Base-by-base conservation (phyloP, 768 basidiomycete species). In the Calocybe indica region DNA sequence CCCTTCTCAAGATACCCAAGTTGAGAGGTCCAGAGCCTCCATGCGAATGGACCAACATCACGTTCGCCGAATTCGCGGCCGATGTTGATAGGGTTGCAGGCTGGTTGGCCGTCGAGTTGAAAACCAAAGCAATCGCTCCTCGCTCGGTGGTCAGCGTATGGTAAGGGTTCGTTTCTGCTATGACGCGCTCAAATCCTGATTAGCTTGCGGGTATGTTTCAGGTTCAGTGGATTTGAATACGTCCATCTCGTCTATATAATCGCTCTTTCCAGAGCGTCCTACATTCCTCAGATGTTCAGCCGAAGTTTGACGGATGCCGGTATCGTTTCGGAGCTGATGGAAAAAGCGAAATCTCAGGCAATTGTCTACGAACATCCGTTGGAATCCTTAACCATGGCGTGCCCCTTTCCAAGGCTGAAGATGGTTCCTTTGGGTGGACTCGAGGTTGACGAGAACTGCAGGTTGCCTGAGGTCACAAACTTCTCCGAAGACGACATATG, bases 221-320 rank as follows among this genome's bases (percentile, higher is more conserved):
- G 84, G 83, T 62, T 85, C 9, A 71, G 75, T 14, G 83, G 83
- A 7, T 76, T 76, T 62, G 70, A 76, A 28, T 85, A 85, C 58
- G 62, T 66, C 32, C 83, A 85, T 55, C 74, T 78, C 33, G 64
- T 83, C 30, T 74, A 80, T 47, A 77, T 85, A 50, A 83, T 83
- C 54, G 78, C 76, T 42, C 63, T 85, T 48, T 75, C 80, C 3
- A 68, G 81, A 53, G 81, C 81, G 12, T 81, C 83, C 2, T 85
- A 78, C 58, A 62, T 83, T 50, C 84, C 83, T 0, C 84, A 85
- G 50, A 63, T 84, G 30, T 82, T 85, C 61, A 80, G 76, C 54
- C 65, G 79, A 48, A 75, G 79, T 33, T 71, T 82, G 13, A 79
- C 80, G 22, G 78, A 73, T 50, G 73, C 79, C 32, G 73, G 71